A percentile compares a stretch with the other conserved stretches of the same genome.
Conservation (phyloP, 768 basidiomycete genomes). For the Rhizopogon rudus region DNA sequence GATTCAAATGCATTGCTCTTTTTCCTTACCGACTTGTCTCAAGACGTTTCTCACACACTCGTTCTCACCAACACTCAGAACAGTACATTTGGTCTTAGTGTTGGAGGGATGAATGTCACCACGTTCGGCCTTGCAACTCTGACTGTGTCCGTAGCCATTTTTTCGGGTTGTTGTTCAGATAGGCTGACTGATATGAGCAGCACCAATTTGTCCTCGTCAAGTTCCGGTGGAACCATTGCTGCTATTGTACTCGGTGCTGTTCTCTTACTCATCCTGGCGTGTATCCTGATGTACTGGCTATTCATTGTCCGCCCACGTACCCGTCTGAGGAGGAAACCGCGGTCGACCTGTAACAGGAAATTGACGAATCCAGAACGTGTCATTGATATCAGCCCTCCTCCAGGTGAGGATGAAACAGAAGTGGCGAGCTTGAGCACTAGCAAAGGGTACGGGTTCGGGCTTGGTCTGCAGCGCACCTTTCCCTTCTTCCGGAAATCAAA, state of each 20-base stretch:
- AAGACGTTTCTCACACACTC: constrained; percentile 42
- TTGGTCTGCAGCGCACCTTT: constrained; percentile 23
- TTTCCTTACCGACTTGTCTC: constrained; percentile 56
- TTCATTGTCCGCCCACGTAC: constrained; percentile 44
- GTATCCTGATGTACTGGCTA: constrained; percentile 37
- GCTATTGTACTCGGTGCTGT: constrained; percentile 56
- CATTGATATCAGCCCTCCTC: constrained; percentile 5
- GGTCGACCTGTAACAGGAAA: background rate
- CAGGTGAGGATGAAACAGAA: constrained; percentile 20
- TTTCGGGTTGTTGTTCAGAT: background rate
- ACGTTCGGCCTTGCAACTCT: constrained; percentile 25
- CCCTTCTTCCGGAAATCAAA: constrained; percentile 23
- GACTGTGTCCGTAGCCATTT: constrained; percentile 28
- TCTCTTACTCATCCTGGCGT: constrained; percentile 43
- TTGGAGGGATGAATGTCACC: constrained; percentile 48
- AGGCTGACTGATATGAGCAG: constrained; percentile 9
- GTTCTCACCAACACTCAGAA: constrained; percentile 54
- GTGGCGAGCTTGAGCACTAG: constrained; percentile 23
- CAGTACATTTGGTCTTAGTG: constrained; percentile 41
- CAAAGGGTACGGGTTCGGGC: constrained; percentile 30
- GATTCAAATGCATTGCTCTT: constrained; percentile 54
- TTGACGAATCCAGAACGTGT: constrained; percentile 8
- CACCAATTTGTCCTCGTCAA: constrained; percentile 10
- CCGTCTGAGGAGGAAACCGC: constrained; percentile 21
- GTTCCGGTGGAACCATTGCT: constrained; percentile 56